Base-by-base conservation (phyloP, 1,284 basidiomycete genomes). In the Singerocomus inundabilis region DNA sequence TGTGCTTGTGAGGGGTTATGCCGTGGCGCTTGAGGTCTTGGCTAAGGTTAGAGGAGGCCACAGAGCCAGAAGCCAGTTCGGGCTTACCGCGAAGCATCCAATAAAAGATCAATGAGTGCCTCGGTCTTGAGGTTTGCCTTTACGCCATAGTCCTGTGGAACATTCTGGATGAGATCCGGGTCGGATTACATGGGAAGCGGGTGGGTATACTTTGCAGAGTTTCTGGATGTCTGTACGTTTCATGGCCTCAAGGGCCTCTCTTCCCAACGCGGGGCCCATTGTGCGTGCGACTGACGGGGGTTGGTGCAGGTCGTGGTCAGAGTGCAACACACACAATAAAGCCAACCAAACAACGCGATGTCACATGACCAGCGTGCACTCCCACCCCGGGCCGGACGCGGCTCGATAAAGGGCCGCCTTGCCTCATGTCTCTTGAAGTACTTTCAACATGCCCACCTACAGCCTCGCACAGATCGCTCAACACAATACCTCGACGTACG, bases 121-220 rank as follows among this genome's bases (percentile, higher is more conserved):
- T 88, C 85, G 24, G 85, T 80, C 71, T 87, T 90, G 63, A 89
- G 77, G 67, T 89, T 89, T 43, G 88, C 86, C 66, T 79, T 84
- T 53, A 90, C 79, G 50, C 86, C 86, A 64, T 84, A 81, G 56
- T 88, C 84, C 86, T 89, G 34, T 50, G 32, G 46, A 46, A 53
- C 42, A 44, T 49, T 57, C 44, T 62, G 60, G 54, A 57, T 67
- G 56, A 61, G 51, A 55, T 55, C 48, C 8, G 47, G 12, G 34
- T 33, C 28, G 32, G 15, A 38, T 56, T 57, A 51, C 59, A 54
- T 49, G 37, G 48, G 10, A 28, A 12, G 18, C 37, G 21, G 31
- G 15, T 1, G 41, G 58, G 62, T 10, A 49, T 58, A 86, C 88
- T 72, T 90, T 90, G 79, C 88, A 89, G 32, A 90, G 64, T 58